Conservation (phyloP, 23 red algal genomes). For the Gracilaria vermiculophylla region DNA sequence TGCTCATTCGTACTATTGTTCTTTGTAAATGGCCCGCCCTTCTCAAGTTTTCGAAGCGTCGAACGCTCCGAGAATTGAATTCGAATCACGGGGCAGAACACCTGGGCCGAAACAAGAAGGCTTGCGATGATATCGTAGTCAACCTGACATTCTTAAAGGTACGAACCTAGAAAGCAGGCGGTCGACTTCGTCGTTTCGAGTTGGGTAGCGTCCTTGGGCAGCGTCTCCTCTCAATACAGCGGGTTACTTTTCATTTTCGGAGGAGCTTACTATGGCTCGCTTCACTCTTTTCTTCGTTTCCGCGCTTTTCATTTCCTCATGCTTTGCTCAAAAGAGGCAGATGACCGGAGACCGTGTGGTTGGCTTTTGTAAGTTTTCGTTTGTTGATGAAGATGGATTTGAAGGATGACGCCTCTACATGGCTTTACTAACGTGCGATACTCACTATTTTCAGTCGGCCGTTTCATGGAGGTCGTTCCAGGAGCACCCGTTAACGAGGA, state of each 20-base stretch:
- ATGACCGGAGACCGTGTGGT: constrained; percentile 24
- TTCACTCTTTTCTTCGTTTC: not conserved
- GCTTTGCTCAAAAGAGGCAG: not conserved
- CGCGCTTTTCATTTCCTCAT: not conserved
- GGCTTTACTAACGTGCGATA: not conserved
- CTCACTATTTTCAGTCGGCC: not conserved
- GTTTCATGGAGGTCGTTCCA: constrained; percentile 26
- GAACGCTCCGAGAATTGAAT: not conserved
- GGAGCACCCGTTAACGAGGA: constrained; percentile 19
- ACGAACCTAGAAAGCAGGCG: not conserved
- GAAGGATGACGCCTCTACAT: too few relatives aligned
- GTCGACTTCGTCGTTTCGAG: not conserved
- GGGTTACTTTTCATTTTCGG: not conserved
- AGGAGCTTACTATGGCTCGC: not conserved
- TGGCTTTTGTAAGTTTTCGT: constrained; percentile 27
- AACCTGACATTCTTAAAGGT: not conserved
- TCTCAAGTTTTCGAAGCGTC: not conserved
- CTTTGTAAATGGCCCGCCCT: not conserved
- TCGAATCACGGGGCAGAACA: not conserved
- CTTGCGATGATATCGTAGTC: not conserved
- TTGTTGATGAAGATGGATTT: not conserved
- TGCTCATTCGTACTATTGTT: not conserved
- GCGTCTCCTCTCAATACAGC: not conserved
- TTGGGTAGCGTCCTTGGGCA: too few relatives aligned
- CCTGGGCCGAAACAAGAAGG: not conserved